These are phyloP conservation scores for Stemphylium lycopersici DNA, from an alignment of 2,329 filamentous ascomycete genomes.

Conservation along the genomic window DNA sequence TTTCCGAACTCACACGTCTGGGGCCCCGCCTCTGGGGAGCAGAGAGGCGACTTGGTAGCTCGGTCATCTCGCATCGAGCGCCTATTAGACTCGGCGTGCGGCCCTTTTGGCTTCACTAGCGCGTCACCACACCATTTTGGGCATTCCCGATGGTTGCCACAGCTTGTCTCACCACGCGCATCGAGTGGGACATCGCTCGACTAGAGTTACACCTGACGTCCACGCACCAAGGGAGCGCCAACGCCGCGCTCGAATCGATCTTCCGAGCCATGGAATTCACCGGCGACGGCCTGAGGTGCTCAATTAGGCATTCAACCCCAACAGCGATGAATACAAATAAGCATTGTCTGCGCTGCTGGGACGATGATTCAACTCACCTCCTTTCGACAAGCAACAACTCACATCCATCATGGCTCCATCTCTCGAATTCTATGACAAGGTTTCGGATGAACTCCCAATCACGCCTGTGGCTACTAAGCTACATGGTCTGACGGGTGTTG, in stretches of 20 bases:
- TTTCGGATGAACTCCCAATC: slow-evolving; percentile 14
- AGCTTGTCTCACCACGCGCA: neutral
- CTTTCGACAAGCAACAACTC: slow-evolving; percentile 6
- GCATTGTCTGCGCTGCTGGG: neutral
- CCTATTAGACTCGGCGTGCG: neutral
- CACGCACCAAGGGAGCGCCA: neutral
- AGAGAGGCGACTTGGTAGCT: neutral
- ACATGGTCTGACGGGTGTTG: slow-evolving; percentile 10
- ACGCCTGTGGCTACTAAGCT: slow-evolving; percentile 18
- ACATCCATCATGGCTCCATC: neutral
- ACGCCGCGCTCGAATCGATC: neutral
- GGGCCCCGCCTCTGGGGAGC: neutral
- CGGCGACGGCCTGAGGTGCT: neutral
- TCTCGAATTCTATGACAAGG: slow-evolving; percentile 16
- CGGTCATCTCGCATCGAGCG: slow-evolving; percentile 9
- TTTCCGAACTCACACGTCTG: neutral
- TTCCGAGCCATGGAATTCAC: neutral
- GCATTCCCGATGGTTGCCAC: neutral
- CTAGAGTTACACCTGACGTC: neutral
- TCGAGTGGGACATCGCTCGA: neutral
- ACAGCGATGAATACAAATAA: neutral
- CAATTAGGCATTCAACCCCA: neutral
- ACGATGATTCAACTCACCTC: neutral
- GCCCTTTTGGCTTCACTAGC: neutral
- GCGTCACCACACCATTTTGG: neutral